Evolutionary conservation across 371 early-diverging fungal species (phyloP).

Genomic region (Saksenaea oblongispora): DNA sequence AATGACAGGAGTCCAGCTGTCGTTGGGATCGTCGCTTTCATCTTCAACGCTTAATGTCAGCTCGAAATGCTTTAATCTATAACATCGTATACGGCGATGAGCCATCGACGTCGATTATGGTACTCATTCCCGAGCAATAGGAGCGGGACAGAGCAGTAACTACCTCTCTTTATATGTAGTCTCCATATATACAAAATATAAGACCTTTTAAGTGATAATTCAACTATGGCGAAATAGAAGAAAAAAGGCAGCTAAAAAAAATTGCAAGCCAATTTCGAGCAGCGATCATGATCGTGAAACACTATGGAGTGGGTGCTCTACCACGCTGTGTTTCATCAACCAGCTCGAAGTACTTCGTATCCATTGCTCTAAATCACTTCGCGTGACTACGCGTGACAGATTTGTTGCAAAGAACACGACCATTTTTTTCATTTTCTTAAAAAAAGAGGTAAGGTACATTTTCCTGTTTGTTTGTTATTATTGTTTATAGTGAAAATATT

Average conservation of each 20-base stretch:
- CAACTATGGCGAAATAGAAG: neutral
- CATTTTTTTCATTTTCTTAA: no score
- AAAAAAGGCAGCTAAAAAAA: neutral
- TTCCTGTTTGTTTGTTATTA: no score
- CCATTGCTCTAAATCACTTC: no score
- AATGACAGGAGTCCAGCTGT: constrained; percentile 43
- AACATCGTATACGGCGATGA: constrained; percentile 1
- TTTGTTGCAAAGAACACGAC: no score
- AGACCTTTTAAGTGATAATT: neutral
- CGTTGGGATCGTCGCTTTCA: constrained; percentile 17
- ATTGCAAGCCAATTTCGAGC: neutral
- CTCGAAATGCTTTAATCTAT: constrained; percentile 45
- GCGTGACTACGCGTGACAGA: no score
- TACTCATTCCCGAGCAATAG: neutral
- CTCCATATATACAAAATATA: constrained; percentile 26
- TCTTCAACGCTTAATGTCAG: constrained; percentile 29
- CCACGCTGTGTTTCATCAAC: neutral
- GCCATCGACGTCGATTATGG: neutral
- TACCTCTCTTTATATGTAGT: constrained; percentile 47
- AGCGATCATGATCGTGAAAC: constrained; percentile 1
- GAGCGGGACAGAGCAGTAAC: neutral
- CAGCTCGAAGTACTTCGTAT: no score
- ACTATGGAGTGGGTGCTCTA: neutral
- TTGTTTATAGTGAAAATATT: no score
- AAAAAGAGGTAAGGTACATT: no score